Evolutionary conservation across 306 rosid species (phyloP).

Genomic region (Malus domestica): ASM211411v1 NC_041798.1:36847001-36847500

Average conservation of each 20-base stretch:
- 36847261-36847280: constrained; percentile 80
- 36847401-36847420: constrained; percentile 53
- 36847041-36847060: constrained; percentile 16
- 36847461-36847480: constrained; percentile 75
- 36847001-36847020: constrained; percentile 9
- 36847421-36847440: constrained; percentile 63
- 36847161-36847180: constrained; percentile 72
- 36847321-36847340: constrained; percentile 84
- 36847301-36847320: constrained; percentile 61
- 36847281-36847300: constrained; percentile 58
- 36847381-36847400: constrained; percentile 75
- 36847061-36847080: constrained; percentile 7
- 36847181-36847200: constrained; percentile 79
- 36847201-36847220: constrained; percentile 67
- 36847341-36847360: constrained; percentile 60
- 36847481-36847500: constrained; percentile 71
- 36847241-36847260: constrained; percentile 58
- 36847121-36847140: constrained; percentile 7
- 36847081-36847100: constrained; percentile 9
- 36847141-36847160: constrained; percentile 69
- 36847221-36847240: constrained; percentile 39
- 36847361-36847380: constrained; percentile 72
- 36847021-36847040: constrained; percentile 17
- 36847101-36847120: constrained; percentile 14
- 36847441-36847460: constrained; percentile 50